A percentile compares a stretch with the other conserved stretches of the same genome.
These are phyloP conservation scores for Phytopythium ostracodes DNA, from an alignment of 352 stramenopile species.

Conservation along the genomic window DNA sequence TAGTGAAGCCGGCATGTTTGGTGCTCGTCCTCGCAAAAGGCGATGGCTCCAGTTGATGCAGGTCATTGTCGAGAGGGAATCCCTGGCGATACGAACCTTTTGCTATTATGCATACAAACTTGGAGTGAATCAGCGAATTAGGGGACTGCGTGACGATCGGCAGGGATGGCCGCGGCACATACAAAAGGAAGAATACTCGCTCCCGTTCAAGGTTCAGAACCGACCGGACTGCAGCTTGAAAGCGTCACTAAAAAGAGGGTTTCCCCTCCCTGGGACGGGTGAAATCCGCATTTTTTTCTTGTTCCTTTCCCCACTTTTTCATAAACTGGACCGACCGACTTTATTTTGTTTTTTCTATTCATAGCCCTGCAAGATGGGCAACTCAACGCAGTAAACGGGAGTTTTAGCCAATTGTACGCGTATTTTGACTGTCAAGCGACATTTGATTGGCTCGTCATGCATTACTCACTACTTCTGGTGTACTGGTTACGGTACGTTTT, in stretches of 20 bases:
- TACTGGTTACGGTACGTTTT: too few relatives aligned
- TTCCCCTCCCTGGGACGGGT: neutral
- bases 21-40: neutral
- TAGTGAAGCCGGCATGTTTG: conserved; percentile 4
- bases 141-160: too few relatives aligned
- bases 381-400: neutral
- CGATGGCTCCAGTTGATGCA: conserved; percentile 6
- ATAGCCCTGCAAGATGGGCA: neutral
- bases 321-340: neutral
- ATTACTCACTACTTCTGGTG: too few relatives aligned
- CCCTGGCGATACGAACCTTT: conserved; percentile 8
- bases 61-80: conserved; percentile 1
- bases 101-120: neutral
- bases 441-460: neutral
- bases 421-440: neutral
- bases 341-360: neutral
- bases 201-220: neutral
- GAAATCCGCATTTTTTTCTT: neutral
- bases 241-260: conserved; percentile 4
- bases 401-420: neutral
- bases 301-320: neutral
- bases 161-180: too few relatives aligned
- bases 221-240: too few relatives aligned
- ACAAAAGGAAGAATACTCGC: neutral
- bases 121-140: neutral